Conservation (phyloP, 139 green algal genomes). For the Chlorella sp. region DNA sequence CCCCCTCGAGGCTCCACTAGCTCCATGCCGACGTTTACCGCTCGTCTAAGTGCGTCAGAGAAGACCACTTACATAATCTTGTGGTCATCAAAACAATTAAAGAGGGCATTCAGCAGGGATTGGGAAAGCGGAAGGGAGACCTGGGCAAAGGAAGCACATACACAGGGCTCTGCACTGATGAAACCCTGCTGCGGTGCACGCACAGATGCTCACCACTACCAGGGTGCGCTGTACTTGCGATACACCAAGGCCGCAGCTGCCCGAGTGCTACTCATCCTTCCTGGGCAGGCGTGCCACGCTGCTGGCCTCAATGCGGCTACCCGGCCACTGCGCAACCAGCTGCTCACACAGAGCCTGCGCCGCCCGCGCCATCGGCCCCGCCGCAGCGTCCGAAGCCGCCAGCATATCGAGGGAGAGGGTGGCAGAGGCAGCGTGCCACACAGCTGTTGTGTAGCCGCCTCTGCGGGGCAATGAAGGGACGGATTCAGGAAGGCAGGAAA, state of each 20-base stretch:
- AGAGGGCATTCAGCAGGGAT: neutral
- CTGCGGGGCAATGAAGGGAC: neutral
- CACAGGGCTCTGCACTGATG: neutral
- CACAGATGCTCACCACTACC: neutral
- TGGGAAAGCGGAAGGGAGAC: neutral
- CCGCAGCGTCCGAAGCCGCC: neutral
- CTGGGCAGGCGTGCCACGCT: neutral
- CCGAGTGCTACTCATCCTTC: neutral
- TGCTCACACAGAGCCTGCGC: neutral
- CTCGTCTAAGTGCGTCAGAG: too few relatives aligned
- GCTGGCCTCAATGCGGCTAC: neutral
- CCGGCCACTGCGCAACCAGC: slow-evolving; percentile 1
- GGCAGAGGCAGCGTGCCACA: neutral
- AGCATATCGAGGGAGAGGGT: slow-evolving; percentile 5
- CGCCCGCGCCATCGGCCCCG: neutral
- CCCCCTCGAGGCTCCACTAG: too few relatives aligned
- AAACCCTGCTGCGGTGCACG: neutral
- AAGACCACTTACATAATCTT: too few relatives aligned
- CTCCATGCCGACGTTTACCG: too few relatives aligned
- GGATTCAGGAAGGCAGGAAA: too few relatives aligned
- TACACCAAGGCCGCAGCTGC: too few relatives aligned
- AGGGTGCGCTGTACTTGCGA: neutral
- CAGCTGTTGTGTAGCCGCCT: neutral
- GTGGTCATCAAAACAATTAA: too few relatives aligned
- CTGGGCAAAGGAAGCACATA: neutral